phyloP scores from a whole-genome alignment of 2,329 filamentous ascomycete genomes.

The Nigrospora osmanthi region DNA sequence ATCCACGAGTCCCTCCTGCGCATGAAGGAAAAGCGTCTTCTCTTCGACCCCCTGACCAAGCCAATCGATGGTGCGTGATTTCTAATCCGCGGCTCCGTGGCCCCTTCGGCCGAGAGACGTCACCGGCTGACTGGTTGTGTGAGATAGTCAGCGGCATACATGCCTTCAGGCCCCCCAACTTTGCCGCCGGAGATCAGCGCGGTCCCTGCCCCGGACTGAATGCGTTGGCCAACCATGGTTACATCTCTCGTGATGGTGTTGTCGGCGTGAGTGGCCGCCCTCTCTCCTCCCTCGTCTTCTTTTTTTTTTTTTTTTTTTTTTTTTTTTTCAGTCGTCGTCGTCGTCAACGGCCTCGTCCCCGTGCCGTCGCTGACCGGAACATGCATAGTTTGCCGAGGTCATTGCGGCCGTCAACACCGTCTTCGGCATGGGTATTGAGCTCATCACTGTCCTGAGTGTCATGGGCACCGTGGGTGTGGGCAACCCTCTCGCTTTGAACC shows the following conservation, averaged over 20 bases:
- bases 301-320: too few relatives aligned
- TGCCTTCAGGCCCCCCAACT: conserved; percentile 9
- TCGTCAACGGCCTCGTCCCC: too few relatives aligned
- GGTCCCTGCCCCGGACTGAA: conserved; percentile 20
- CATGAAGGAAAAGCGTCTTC: conserved; percentile 9
- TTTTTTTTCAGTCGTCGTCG: too few relatives aligned
- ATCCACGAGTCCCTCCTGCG: conserved; percentile 5
- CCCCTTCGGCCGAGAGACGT: not conserved
- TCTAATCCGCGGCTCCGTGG: too few relatives aligned
- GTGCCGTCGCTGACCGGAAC: too few relatives aligned
- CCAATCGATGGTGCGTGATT: conserved; percentile 9
- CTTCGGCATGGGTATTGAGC: conserved; percentile 37
- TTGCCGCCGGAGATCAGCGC: conserved; percentile 14
- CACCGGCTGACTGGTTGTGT: too few relatives aligned
- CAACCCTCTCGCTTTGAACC: conserved; percentile 39
- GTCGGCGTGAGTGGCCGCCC: conserved; percentile 6
- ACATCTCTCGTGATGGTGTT: conserved; percentile 17
- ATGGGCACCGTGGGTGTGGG: conserved; percentile 40
- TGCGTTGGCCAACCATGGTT: conserved; percentile 19
- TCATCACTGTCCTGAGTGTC: conserved; percentile 30
- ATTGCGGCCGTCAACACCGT: conserved; percentile 26
- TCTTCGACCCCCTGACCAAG: conserved; percentile 8
- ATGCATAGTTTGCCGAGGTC: conserved; percentile 13
- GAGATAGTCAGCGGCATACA: conserved; percentile 7
- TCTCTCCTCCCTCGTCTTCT: too few relatives aligned